These are phyloP conservation scores for Leccinum subgranulosum DNA, from an alignment of 768 basidiomycete species.

Conservation along the genomic window DNA sequence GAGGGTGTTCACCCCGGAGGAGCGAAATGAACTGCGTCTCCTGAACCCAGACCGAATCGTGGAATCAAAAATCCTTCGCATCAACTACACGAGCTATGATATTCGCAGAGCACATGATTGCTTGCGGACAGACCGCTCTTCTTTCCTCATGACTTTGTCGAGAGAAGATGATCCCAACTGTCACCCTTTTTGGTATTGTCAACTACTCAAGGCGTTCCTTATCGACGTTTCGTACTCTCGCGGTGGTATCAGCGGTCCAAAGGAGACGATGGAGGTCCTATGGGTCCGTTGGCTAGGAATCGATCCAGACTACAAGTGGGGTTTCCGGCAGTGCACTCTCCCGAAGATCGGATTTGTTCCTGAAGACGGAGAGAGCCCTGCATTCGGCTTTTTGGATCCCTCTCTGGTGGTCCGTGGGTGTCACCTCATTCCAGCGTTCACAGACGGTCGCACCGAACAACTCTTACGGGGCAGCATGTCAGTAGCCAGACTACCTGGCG, in stretches of 20 bases:
- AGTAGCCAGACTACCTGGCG: too few species aligned
- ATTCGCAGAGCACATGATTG: not conserved
- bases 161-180: not conserved
- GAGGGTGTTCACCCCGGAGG: not conserved
- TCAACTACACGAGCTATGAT: constrained; percentile 7
- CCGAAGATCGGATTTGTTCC: not conserved
- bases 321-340: not conserved
- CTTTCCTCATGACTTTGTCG: not conserved
- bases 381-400: too few species aligned
- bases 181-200: constrained; percentile 4
- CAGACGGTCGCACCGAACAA: too few species aligned
- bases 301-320: not conserved
- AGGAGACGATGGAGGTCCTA: not conserved
- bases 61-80: not conserved
- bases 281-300: constrained; percentile 4
- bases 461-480: too few species aligned
- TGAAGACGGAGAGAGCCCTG: not conserved
- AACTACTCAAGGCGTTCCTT: not conserved
- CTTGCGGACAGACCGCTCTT: not conserved
- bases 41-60: not conserved
- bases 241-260: not conserved
- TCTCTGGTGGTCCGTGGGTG: too few species aligned
- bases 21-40: not conserved
- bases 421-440: too few species aligned
- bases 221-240: not conserved